Percentiles rank a stretch among this genome's conserved stretches.
phyloP scores from a whole-genome alignment of 179 eudicot species.

The Dionaea muscipula region DNA sequence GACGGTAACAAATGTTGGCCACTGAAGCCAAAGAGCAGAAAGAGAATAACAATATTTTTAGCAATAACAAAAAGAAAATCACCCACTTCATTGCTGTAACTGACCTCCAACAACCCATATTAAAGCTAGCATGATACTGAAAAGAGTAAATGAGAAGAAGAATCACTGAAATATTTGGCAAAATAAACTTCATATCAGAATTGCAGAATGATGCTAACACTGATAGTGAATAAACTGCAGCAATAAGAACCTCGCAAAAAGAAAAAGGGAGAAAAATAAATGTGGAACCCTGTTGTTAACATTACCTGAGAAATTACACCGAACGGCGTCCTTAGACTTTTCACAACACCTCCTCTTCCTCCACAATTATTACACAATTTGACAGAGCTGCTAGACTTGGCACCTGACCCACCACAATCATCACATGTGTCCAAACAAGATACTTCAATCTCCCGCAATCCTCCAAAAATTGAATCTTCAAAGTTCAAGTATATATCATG shows the following conservation, averaged over 20 bases:
- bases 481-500: constrained; percentile 54
- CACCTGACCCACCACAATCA: constrained; percentile 75
- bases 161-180: no score
- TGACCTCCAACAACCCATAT: no score
- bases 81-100: no score
- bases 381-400: constrained; percentile 45
- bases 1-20: no score
- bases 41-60: no score
- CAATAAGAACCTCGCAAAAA: not conserved
- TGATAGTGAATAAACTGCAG: not conserved
- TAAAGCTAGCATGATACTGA: no score
- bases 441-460: constrained; percentile 44
- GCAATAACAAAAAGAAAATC: no score
- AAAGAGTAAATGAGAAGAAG: no score
- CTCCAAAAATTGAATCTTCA: constrained; percentile 87
- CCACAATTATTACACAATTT: constrained; percentile 53
- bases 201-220: not conserved
- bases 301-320: constrained; percentile 82
- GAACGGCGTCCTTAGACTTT: constrained; percentile 78
- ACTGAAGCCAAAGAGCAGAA: no score
- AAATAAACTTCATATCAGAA: not conserved
- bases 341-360: constrained; percentile 67
- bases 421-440: constrained; percentile 54
- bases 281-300: not conserved
- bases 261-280: not conserved